These are phyloP conservation scores for Backusella sp. DNA, from an alignment of 192 early-diverging fungal species.

Conservation along the genomic window DNA sequence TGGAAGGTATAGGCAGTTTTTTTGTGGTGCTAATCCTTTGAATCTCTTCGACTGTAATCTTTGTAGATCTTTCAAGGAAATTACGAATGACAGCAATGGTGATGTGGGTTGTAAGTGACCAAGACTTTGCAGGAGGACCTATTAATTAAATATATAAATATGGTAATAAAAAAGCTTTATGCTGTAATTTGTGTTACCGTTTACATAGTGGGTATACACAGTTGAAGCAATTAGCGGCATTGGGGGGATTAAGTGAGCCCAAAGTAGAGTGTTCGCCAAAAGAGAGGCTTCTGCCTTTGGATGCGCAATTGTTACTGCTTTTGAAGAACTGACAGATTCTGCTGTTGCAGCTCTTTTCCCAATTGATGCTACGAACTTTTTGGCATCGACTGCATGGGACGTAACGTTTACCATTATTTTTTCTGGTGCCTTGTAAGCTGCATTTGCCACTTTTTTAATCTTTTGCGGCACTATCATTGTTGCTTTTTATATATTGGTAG, in stretches of 20 bases:
- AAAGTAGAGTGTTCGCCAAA: constrained; percentile 10
- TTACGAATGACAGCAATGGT: constrained; percentile 32
- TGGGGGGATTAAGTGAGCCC: constrained; percentile 10
- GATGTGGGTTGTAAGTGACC: constrained; percentile 38
- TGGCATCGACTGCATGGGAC: background rate
- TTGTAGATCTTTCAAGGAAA: constrained; percentile 20
- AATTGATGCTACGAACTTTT: background rate
- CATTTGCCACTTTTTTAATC: background rate
- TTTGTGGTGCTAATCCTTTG: constrained; percentile 35
- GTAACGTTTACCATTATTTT: background rate
- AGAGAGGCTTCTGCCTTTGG: background rate
- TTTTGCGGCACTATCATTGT: background rate
- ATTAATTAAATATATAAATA: background rate
- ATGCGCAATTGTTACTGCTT: background rate
- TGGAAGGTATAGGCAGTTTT: constrained; percentile 24
- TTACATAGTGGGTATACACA: constrained; percentile 12
- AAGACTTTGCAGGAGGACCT: constrained; percentile 48
- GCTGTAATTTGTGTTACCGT: constrained; percentile 9
- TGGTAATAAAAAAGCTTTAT: background rate
- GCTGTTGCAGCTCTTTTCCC: background rate
- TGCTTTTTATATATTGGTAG: background rate
- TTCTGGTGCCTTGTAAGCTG: background rate
- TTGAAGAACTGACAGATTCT: background rate
- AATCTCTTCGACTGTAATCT: constrained; percentile 35
- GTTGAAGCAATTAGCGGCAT: constrained; percentile 18